Evolutionary conservation across 768 basidiomycete genomes (phyloP), one percentile per base, ranked within the genome.

Genomic region (Lactarius pseudohatsudake): DNA sequence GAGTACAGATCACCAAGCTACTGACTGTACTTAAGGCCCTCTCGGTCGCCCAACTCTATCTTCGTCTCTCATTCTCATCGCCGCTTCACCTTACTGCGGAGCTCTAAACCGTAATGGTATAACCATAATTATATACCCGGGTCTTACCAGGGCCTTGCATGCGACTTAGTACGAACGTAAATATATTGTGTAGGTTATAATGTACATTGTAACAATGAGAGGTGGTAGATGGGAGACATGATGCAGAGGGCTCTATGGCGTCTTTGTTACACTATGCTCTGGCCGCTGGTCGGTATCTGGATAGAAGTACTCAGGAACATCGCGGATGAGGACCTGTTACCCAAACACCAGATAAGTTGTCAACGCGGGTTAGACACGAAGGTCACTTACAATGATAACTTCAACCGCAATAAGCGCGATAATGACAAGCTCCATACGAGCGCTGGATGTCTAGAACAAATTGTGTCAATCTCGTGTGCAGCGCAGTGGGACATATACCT

Each of bases 391-490:
- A 59, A 97, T 90, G 72, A 94, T 81, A n/a, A 95, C 94, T 76
- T 96, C 94, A 13, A 97, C 93, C 0, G 95, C 92, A 72, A 98
- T 97, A 58, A 98, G 88, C 1, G 86, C 83, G 70, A 98, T 98
- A 74, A 98, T 98, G 68, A 98, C 91, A 5, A 96, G 80, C 77
- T 98, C 96, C 91, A 98, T 95, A 2, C 91, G 87, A 73, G 97
- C 93, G 2, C 84, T 85, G 5, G 91, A 92, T 3, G 93, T 92
- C 92, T 96, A 72, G 11, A 67, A 58, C 57, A 59, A 59, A 11
- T 36, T 15, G 34, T n/a, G 65, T 64, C 50, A 60, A 22, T 26
- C 57, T 38, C 41, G 70, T 61, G 59, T 70, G 30, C 67, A 36
- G 26, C 4, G 4, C 57, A 16, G 43, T n/a, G 34, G 7, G 38